These are phyloP conservation scores for Trametes maxima DNA, from an alignment of 768 basidiomycete genomes.

Conservation along the genomic window DNA sequence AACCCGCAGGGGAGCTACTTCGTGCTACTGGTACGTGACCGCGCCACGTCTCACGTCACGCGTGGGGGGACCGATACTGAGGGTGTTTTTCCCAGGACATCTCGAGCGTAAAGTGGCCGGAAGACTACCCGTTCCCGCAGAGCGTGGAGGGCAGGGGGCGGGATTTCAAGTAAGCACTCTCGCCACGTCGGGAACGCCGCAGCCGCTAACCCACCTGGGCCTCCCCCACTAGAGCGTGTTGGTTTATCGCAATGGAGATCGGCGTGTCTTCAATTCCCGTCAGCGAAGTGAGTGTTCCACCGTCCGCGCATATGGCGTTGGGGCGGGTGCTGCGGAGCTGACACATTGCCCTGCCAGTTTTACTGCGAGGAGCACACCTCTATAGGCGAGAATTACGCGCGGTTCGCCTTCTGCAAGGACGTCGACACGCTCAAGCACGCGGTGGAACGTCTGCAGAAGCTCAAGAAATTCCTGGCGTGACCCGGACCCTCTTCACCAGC, in stretches of 20 bases:
- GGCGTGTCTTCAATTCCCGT: conserved; percentile 94
- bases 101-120: conserved; percentile 75
- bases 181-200: background rate
- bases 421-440: conserved; percentile 79
- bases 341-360: conserved; percentile 54
- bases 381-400: conserved; percentile 85
- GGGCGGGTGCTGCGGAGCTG: background rate
- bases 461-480: conserved; percentile 63
- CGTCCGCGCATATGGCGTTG: conserved; percentile 1
- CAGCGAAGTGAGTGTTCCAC: conserved; percentile 72
- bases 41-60: background rate
- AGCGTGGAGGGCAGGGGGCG: conserved; percentile 77
- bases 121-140: conserved; percentile 80
- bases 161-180: conserved; percentile 74
- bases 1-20: conserved; percentile 92
- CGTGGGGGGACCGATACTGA: background rate
- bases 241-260: conserved; percentile 91
- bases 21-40: conserved; percentile 68
- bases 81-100: conserved; percentile 58
- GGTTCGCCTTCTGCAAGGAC: conserved; percentile 98
- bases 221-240: conserved; percentile 67
- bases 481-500: too few relatives aligned
- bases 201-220: background rate
- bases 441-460: conserved; percentile 74
- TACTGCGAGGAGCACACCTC: conserved; percentile 85